A percentile compares a stretch with the other conserved stretches of the same genome.
Conservation (phyloP, 805 yeast species). For the Isabelozyma rhagii region DNA sequence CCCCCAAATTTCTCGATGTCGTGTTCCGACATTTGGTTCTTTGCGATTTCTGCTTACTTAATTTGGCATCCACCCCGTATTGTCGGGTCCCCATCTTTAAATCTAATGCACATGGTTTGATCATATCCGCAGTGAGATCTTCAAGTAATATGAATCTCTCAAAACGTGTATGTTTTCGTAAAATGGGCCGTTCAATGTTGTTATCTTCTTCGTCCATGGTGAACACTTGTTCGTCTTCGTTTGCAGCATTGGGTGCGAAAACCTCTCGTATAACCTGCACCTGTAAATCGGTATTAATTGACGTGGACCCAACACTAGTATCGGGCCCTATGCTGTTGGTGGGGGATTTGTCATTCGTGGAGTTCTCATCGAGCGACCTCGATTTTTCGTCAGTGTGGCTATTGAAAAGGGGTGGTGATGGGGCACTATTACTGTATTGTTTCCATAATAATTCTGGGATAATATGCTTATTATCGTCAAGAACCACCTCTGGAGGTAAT, state of each 20-base stretch:
- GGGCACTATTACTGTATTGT: conserved; percentile 46
- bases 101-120: conserved; percentile 86
- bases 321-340: neutral
- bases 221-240: conserved; percentile 22
- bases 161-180: conserved; percentile 50
- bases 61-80: conserved; percentile 89
- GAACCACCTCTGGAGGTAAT: conserved; percentile 73
- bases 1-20: conserved; percentile 80
- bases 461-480: conserved; percentile 89
- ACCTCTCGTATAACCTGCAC: conserved; percentile 38
- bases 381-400: conserved; percentile 1
- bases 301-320: conserved; percentile 26
- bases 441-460: conserved; percentile 78
- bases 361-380: neutral
- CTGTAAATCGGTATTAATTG: conserved; percentile 36
- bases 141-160: conserved; percentile 85
- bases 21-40: conserved; percentile 75
- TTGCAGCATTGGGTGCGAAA: conserved; percentile 24
- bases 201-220: conserved; percentile 7
- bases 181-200: conserved; percentile 10
- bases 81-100: conserved; percentile 98
- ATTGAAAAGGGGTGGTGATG: conserved; percentile 9
- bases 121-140: conserved; percentile 82
- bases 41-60: conserved; percentile 73
- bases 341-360: neutral